Conservation (phyloP, 2,329 filamentous ascomycete species). For the Clonostachys rosea region DNA sequence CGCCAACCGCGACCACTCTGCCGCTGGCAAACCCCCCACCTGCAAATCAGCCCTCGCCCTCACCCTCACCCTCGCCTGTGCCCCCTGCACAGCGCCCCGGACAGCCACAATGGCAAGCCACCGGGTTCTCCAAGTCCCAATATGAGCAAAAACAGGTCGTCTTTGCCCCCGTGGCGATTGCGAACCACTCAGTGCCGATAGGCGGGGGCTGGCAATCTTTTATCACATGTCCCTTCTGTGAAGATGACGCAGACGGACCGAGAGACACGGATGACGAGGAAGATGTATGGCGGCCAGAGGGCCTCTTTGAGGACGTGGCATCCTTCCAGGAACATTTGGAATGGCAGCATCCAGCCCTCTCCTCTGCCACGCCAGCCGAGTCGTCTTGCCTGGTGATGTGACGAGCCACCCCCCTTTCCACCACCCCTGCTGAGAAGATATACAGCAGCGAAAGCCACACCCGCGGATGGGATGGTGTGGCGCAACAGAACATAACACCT, state of each 20-base stretch:
- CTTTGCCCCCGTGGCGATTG: slow-evolving; percentile 52
- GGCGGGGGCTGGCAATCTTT: slow-evolving; percentile 46
- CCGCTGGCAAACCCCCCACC: slow-evolving; percentile 13
- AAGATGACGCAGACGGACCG: slow-evolving; percentile 39
- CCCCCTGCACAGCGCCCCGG: neutral
- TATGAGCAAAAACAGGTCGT: slow-evolving; percentile 44
- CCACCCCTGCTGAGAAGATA: no score
- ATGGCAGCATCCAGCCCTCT: slow-evolving; percentile 43
- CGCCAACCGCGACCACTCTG: slow-evolving; percentile 9
- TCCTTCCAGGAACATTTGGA: slow-evolving; percentile 50
- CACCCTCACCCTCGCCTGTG: neutral
- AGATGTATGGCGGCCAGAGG: slow-evolving; percentile 39
- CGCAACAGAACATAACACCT: no score
- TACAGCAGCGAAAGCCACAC: no score
- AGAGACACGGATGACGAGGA: slow-evolving; percentile 44
- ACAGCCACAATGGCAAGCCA: slow-evolving; percentile 43
- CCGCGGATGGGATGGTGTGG: no score
- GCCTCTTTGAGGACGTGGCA: slow-evolving; percentile 44
- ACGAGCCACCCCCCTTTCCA: no score
- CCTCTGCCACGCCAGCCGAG: neutral
- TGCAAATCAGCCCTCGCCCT: slow-evolving; percentile 6
- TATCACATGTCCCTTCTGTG: slow-evolving; percentile 52
- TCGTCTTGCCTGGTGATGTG: neutral
- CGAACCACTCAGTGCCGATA: slow-evolving; percentile 48
- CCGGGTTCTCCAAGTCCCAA: slow-evolving; percentile 30